Evolutionary conservation across 78 protist species (phyloP), one percentile per base, ranked within the genome.

Genomic region (Dictyostelium capitatum): DNA sequence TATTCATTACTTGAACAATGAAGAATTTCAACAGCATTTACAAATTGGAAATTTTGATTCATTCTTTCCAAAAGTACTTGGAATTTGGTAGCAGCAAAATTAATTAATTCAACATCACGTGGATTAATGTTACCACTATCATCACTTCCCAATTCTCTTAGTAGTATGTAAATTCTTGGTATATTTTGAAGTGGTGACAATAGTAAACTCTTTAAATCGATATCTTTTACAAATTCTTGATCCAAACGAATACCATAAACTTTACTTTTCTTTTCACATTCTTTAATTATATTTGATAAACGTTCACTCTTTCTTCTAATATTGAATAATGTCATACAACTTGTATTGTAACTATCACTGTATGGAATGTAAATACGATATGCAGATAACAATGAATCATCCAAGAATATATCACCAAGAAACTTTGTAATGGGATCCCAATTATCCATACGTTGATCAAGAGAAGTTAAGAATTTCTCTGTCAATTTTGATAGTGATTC

Each of bases 41-140:
- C 90, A 72, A 92, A 92, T 51, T 92, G 95, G 95, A 92, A 92
- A 41, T 92, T 92, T 56, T 92, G 92, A 23, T 92, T 92, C 85
- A 83, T 80, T 37, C 95, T 23, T n/a, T 82, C 95, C 14, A 92
- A 50, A 0, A 92, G n/a, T 6, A 92, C 89, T 72, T 80, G 85
- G 23, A 72, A 83, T 67, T 92, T 92, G 47, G 56, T 14, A 4
- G 81, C 70, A 3, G 89, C 51, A 3, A 17, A 50, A 17, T 54
- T 70, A 15, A 92, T 19, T 12, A 83, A n/a, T 5, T 79, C 95
- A 3, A 46, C 8, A 56, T 92, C 91, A 9, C 79, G 75, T 2
- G 77, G 89, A 47, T 46, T 75, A 3, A 79, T 46, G 17, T 37
- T 50, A 67, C 75, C 75, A 67, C 43, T 67, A 32, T 67, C 47